Evolutionary conservation across 2,329 filamentous ascomycete species (phyloP).

Genomic region (Hypoxylon sp.): DNA sequence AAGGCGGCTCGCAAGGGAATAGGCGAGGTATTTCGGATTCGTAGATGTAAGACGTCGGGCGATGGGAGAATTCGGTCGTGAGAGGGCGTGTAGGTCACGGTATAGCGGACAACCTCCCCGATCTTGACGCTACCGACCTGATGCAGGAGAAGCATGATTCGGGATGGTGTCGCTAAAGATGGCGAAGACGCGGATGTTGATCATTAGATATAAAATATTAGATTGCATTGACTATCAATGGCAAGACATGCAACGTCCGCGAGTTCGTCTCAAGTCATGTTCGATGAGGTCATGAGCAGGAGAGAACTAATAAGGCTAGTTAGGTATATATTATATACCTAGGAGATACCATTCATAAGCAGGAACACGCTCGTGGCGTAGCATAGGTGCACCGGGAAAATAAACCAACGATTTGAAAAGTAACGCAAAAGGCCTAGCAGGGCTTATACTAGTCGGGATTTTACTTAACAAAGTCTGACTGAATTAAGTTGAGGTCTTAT

Average conservation of each 20-base stretch:
- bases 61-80: constrained; percentile 90
- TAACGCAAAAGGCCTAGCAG: neutral
- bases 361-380: constrained; percentile 7
- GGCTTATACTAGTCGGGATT: neutral
- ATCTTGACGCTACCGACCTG: constrained; percentile 93
- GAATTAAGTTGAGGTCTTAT: neutral
- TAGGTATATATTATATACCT: constrained; percentile 1
- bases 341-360: constrained; percentile 12
- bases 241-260: constrained; percentile 7
- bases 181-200: constrained; percentile 9
- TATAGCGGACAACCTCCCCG: constrained; percentile 92
- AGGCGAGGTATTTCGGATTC: constrained; percentile 90
- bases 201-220: constrained; percentile 23
- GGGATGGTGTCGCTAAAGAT: constrained; percentile 10
- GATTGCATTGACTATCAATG: constrained; percentile 17
- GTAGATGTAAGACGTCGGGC: constrained; percentile 82
- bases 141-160: constrained; percentile 86
- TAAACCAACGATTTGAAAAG: constrained; percentile 10
- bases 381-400: constrained; percentile 8
- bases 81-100: constrained; percentile 90
- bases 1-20: constrained; percentile 94
- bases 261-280: constrained; percentile 9
- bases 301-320: constrained; percentile 9
- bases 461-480: neutral
- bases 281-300: constrained; percentile 13